Conservation (phyloP, 495 filamentous ascomycete genomes). For the Xylaria telfairii region DNA sequence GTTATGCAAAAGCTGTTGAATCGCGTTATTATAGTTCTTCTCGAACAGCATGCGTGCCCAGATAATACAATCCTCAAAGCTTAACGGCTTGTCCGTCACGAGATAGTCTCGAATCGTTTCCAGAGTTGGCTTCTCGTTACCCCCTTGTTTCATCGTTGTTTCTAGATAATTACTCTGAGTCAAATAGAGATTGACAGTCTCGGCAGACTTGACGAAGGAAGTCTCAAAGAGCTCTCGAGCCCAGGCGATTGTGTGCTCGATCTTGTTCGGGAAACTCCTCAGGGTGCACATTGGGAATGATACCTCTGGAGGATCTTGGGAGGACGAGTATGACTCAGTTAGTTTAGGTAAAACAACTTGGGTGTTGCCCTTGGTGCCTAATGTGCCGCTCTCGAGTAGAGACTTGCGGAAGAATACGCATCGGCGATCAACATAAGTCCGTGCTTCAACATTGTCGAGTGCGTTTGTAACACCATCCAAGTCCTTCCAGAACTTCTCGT, state of each 20-base stretch:
- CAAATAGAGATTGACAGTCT: slow-evolving; percentile 94
- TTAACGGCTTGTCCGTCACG: slow-evolving; percentile 90
- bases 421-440: slow-evolving; percentile 95
- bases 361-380: slow-evolving; percentile 98
- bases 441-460: slow-evolving; percentile 95
- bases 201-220: slow-evolving; percentile 90
- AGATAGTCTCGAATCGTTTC: slow-evolving; percentile 89
- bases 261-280: slow-evolving; percentile 96
- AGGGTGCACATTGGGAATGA: slow-evolving; percentile 99
- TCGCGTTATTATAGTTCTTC: slow-evolving; percentile 95
- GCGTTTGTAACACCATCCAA: slow-evolving; percentile 96
- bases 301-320: slow-evolving; percentile 97
- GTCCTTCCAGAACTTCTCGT: slow-evolving; percentile 91
- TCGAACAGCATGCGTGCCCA: slow-evolving; percentile 96
- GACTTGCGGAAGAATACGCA: slow-evolving; percentile 99
- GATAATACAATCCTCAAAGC: slow-evolving; percentile 92
- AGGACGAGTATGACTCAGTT: slow-evolving; percentile 98
- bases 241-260: slow-evolving; percentile 99
- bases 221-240: slow-evolving; percentile 92
- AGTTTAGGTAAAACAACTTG: slow-evolving; percentile 90
- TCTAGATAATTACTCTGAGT: slow-evolving; percentile 90
- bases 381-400: slow-evolving; percentile 92
- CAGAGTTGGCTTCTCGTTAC: slow-evolving; percentile 94
- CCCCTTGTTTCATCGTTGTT: slow-evolving; percentile 87
- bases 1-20: slow-evolving; percentile 95